A percentile compares a stretch with the other conserved stretches of the same genome.
These are phyloP conservation scores for Lycium ferocissimum DNA, from an alignment of 257 asterid genomes.

Conservation along the genomic window DNA sequence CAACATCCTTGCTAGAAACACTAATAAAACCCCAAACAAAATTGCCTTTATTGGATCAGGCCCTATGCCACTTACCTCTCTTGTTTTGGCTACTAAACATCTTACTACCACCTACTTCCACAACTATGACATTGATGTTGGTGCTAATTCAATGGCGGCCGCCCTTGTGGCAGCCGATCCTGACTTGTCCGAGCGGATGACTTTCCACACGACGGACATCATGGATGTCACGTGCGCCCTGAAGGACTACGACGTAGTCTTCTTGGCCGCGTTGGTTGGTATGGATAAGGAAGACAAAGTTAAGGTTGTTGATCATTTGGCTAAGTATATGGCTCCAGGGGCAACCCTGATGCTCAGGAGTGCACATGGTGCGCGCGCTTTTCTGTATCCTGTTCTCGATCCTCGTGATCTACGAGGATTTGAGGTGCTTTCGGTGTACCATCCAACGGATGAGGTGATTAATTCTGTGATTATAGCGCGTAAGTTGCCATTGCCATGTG, in stretches of 20 bases:
- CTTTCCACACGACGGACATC: conserved; percentile 61
- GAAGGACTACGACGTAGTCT: conserved; percentile 71
- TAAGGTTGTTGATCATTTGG: conserved; percentile 60
- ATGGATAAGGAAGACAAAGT: conserved; percentile 74
- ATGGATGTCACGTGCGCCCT: conserved; percentile 57
- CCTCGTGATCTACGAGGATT: conserved; percentile 69
- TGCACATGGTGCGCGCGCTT: conserved; percentile 90
- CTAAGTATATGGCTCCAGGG: conserved; percentile 69
- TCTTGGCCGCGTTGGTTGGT: conserved; percentile 90
- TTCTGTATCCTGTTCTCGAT: conserved; percentile 83
- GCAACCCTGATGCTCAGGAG: conserved; percentile 81
- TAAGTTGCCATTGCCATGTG: conserved; percentile 33
- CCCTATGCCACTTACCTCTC: conserved; percentile 90
- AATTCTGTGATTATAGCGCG: conserved; percentile 84
- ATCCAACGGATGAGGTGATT: conserved; percentile 88
- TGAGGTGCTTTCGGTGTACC: conserved; percentile 73
- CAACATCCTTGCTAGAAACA: conserved; percentile 59
- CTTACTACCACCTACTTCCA: conserved; percentile 58
- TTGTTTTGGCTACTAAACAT: conserved; percentile 73
- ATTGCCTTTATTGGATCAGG: conserved; percentile 88
- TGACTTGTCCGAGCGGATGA: conserved; percentile 62
- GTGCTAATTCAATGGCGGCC: conserved; percentile 67
- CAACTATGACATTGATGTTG: conserved; percentile 72
- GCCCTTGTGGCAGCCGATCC: conserved; percentile 58
- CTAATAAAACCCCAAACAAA: conserved; percentile 37